A percentile compares a stretch with the other conserved stretches of the same genome.
Evolutionary conservation across 345 rosid genomes (phyloP).

Genomic region (Turnera subulata): DNA sequence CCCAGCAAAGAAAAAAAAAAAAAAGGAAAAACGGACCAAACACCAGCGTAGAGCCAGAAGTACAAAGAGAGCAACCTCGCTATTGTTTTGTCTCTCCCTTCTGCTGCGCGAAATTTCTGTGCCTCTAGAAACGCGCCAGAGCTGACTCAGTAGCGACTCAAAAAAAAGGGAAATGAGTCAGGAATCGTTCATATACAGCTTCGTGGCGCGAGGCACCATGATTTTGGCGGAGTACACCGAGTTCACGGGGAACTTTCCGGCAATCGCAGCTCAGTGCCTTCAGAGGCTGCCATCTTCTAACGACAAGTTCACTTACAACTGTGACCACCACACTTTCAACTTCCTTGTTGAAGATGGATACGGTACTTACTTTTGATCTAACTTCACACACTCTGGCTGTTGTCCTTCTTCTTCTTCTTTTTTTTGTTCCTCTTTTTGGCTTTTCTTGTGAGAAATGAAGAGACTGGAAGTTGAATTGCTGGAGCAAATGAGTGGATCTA

Average conservation of each 20-base stretch:
- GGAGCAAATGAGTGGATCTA: slow-evolving; percentile 26
- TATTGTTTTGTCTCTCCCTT: background rate
- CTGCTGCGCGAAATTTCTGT: background rate
- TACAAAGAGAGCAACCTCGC: background rate
- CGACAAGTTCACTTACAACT: slow-evolving; percentile 95
- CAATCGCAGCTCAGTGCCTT: slow-evolving; percentile 91
- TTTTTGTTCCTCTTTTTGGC: background rate
- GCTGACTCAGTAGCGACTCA: slow-evolving; percentile 1
- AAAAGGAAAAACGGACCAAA: too few relatives aligned
- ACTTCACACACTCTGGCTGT: too few relatives aligned
- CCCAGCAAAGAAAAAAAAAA: slow-evolving; percentile 14
- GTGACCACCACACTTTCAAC: slow-evolving; percentile 97
- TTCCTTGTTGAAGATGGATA: slow-evolving; percentile 93
- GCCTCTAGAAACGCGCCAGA: background rate
- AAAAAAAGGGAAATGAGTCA: slow-evolving; percentile 83
- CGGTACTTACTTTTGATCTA: slow-evolving; percentile 33
- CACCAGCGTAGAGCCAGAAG: background rate
- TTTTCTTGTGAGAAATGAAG: slow-evolving; percentile 7
- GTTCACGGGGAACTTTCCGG: slow-evolving; percentile 98
- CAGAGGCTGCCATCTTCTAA: slow-evolving; percentile 80
- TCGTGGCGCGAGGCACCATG: slow-evolving; percentile 95
- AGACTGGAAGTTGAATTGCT: slow-evolving; percentile 1
- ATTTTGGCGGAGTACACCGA: slow-evolving; percentile 88
- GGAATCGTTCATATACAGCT: slow-evolving; percentile 93
- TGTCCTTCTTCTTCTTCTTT: too few relatives aligned